These are phyloP conservation scores for Escallonia rubra DNA, from an alignment of 129 eudicot genomes.

Conservation along the genomic window DNA sequence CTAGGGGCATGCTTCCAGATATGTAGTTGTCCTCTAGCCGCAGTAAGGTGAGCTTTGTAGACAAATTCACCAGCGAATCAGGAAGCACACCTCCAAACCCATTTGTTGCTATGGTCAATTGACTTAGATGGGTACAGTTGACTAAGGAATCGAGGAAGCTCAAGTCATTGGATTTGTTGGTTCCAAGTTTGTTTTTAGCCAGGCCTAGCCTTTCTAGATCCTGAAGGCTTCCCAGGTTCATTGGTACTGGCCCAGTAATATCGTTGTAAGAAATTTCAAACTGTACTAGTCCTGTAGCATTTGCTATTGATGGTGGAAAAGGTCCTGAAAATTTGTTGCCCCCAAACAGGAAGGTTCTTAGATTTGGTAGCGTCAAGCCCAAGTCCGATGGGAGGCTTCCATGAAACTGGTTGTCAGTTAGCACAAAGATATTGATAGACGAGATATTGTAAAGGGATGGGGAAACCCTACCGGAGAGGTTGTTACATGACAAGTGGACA, in stretches of 20 bases:
- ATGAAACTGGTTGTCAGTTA: not conserved
- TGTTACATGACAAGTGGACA: not conserved
- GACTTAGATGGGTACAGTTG: conserved; percentile 27
- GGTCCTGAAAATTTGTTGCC: conserved; percentile 19
- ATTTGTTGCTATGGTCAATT: conserved; percentile 4
- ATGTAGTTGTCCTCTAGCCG: conserved; percentile 15
- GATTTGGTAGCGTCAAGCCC: not conserved
- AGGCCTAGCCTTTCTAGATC: not conserved
- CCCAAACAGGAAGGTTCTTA: not conserved
- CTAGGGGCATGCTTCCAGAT: conserved; percentile 37
- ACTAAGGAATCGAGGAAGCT: conserved; percentile 19
- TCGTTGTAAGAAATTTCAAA: conserved; percentile 5
- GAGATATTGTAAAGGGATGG: not conserved
- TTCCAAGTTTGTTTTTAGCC: conserved; percentile 14
- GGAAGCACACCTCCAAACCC: conserved; percentile 21
- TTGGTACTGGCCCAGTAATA: conserved; percentile 14
- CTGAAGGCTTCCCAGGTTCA: conserved; percentile 9
- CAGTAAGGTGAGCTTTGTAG: conserved; percentile 13
- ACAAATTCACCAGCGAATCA: conserved; percentile 15
- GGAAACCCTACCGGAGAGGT: not conserved
- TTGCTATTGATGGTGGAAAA: conserved; percentile 33
- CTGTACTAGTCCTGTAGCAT: conserved; percentile 13
- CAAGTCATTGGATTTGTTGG: conserved; percentile 14
- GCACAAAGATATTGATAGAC: not conserved
- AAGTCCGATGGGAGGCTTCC: not conserved